Conservation (phyloP, 371 early-diverging fungal species). For the Lichtheimia ramosa region DNA sequence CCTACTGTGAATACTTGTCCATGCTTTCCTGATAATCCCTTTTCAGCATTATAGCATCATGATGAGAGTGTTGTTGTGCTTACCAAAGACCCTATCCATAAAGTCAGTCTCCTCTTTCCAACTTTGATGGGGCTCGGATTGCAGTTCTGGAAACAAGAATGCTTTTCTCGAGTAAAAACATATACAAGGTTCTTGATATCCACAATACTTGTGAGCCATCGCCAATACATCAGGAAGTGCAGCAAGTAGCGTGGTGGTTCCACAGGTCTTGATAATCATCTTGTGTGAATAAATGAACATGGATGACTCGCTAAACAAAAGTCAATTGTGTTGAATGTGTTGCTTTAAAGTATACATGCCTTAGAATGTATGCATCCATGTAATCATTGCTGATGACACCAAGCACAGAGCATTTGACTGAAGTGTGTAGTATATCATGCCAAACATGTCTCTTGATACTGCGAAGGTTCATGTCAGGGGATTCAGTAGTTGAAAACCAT, state of each 20-base stretch:
- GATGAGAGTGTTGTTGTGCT: slow-evolving; percentile 1
- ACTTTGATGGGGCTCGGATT: slow-evolving; percentile 82
- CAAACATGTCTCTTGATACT: slow-evolving; percentile 70
- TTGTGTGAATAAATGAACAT: slow-evolving; percentile 96
- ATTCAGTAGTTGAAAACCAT: slow-evolving; percentile 43
- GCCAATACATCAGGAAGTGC: slow-evolving; percentile 83
- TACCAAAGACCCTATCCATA: slow-evolving; percentile 70
- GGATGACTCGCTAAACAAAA: slow-evolving; percentile 79
- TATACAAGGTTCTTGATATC: slow-evolving; percentile 73
- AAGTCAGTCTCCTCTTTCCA: slow-evolving; percentile 89
- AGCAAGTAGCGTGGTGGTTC: slow-evolving; percentile 90
- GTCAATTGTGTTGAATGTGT: background rate
- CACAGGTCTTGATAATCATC: slow-evolving; percentile 95
- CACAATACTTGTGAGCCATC: slow-evolving; percentile 72
- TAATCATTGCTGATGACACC: slow-evolving; percentile 77
- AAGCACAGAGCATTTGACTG: slow-evolving; percentile 92
- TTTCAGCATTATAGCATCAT: background rate
- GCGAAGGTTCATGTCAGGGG: slow-evolving; percentile 53
- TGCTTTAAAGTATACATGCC: slow-evolving; percentile 33
- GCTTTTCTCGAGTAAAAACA: slow-evolving; percentile 95
- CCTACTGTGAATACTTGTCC: slow-evolving; percentile 91
- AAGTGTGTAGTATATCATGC: slow-evolving; percentile 87
- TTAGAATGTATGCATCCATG: slow-evolving; percentile 89
- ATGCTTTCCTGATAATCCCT: slow-evolving; percentile 35
- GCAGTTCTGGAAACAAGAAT: slow-evolving; percentile 94